Percentiles rank a stretch among this genome's conserved stretches.
Conservation (phyloP, 257 asterid genomes). For the Scutellaria minor region DNA sequence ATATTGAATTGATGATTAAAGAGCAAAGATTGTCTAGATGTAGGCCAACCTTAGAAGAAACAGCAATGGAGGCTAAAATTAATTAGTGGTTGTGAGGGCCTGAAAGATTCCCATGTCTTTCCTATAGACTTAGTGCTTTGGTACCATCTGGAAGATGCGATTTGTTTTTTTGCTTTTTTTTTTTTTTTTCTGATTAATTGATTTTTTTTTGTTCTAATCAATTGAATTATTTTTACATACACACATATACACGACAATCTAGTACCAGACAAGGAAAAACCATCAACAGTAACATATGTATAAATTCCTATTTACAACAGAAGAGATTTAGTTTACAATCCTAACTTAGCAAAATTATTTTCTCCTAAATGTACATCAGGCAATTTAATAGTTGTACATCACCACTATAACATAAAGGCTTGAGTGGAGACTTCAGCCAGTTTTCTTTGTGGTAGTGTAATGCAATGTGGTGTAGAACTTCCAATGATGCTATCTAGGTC, state of each 20-base stretch:
- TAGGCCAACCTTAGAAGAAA: neutral
- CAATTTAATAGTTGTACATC: neutral
- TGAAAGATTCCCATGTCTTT: neutral
- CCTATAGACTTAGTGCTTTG: neutral
- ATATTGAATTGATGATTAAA: neutral
- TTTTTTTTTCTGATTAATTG: no score
- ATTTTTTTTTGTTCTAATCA: no score
- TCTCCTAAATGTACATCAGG: no score
- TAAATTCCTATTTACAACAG: neutral
- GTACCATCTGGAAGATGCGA: neutral
- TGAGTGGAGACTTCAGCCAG: conserved; percentile 3
- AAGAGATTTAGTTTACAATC: neutral
- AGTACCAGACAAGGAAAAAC: neutral
- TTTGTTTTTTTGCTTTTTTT: no score
- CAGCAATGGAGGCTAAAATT: neutral
- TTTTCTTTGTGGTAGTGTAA: conserved; percentile 18
- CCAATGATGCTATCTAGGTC: conserved; percentile 2
- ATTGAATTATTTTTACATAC: neutral
- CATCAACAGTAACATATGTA: neutral
- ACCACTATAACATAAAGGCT: conserved; percentile 8
- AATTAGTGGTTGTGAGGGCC: neutral
- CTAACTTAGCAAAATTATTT: neutral
- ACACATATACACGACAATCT: neutral
- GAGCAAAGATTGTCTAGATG: neutral
- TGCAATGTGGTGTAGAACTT: conserved; percentile 10